Evolutionary conservation across 345 rosid species (phyloP).

Genomic region (Crucihimalaya himalaica): DNA sequence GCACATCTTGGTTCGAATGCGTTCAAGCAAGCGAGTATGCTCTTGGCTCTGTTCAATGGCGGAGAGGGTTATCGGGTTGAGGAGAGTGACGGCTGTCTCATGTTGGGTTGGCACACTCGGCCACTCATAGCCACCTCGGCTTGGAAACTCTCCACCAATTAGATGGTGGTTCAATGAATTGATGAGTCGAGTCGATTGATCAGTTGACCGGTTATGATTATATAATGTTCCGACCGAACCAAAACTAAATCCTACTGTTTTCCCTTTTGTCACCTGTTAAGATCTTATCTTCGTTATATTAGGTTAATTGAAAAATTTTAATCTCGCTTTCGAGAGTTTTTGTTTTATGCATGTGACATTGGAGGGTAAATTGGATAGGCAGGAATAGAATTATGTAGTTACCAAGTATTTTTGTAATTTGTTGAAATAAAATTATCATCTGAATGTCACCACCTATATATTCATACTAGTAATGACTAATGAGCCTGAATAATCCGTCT

Average conservation of each 20-base stretch:
- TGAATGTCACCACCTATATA: conserved; percentile 4
- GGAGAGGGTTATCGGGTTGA: conserved; percentile 86
- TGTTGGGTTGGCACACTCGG: conserved; percentile 81
- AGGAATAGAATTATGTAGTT: conserved; percentile 9
- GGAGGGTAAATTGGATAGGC: conserved; percentile 28
- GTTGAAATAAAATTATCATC: conserved; percentile 17
- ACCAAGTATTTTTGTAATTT: conserved; percentile 4
- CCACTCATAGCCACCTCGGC: conserved; percentile 86
- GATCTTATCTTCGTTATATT: not conserved
- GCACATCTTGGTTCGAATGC: conserved; percentile 83
- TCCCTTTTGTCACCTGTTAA: conserved; percentile 16
- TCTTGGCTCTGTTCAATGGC: conserved; percentile 66
- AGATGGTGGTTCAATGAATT: conserved; percentile 11
- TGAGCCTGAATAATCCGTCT: not conserved
- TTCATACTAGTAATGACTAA: not conserved
- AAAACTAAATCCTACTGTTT: not conserved
- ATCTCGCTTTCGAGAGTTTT: conserved; percentile 2
- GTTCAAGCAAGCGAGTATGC: conserved; percentile 77
- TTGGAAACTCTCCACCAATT: conserved; percentile 52
- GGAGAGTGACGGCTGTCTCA: conserved; percentile 70
- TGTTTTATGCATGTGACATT: conserved; percentile 4
- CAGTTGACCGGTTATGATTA: conserved; percentile 1
- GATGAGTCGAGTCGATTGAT: not conserved
- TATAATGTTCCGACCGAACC: conserved; percentile 7
- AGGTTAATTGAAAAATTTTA: not conserved